Evolutionary conservation across 306 rosid species (phyloP), one percentile per base, ranked within the genome.

Genomic region (Fagus crenata): DNA sequence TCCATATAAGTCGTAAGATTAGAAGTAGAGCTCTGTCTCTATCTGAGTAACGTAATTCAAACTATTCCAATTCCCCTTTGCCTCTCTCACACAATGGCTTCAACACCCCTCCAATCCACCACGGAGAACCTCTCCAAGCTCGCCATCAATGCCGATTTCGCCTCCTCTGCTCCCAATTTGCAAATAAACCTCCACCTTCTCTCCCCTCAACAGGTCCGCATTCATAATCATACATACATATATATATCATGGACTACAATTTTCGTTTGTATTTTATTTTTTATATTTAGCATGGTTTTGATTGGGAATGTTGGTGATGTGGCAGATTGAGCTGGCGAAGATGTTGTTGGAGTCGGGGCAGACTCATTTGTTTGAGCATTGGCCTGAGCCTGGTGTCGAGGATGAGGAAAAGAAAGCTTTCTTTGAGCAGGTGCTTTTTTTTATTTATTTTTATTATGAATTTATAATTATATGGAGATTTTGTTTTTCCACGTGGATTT

Each of bases 331-430:
- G 68, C 76, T 90, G 83, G 92, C 86, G 68, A 91, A 88, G 74
- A 39, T 78, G 74, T 69, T 95, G 80, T 36, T 89, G 84, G 86
- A 89, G 17, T 80, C 82, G 65, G 93, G 86, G 6, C 98, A 95
- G 81, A 82, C 43, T 39, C 99, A 92, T 69, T 73, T 96, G 49
- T 96, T 96, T 75, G 80, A 82, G 81, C 84, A 88, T 71, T 96
- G 98, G 99, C 84, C 90, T 1, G 84, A 79, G 81, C 93, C 96
- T 4, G 93, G 93, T 11, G 89, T 85, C 33, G 98, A 91, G 32
- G 93, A 89, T 37, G 89, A 84, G 35, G 86, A 87, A 54, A 96
- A 96, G 87, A 85, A 87, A 81, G 89, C 86, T 3, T 89, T 92
- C 74, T 89, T 96, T 46, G 88, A 89, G 54, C 97, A 92, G 97